Evolutionary conservation across 208 protist genomes (phyloP), one percentile per base, ranked within the genome.

Genomic region (Acanthamoeba royreba): DNA sequence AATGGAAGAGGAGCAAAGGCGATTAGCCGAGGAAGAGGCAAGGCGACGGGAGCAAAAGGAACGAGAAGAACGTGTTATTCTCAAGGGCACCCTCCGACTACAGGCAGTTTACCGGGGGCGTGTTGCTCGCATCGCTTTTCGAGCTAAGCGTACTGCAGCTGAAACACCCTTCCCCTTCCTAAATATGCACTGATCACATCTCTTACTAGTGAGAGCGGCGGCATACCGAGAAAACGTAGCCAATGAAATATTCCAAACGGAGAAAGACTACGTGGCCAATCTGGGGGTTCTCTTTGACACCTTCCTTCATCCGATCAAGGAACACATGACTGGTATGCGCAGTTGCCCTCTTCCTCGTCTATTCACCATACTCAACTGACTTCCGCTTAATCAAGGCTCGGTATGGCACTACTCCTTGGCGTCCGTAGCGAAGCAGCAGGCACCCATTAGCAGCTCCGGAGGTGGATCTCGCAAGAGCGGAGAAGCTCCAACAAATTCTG

Each of bases 241-340:
- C 42, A 22, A 72, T 28, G 85, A 91, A 53, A 91, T 91, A 17
- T 91, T 40, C 58, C 85, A 91, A 40, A 91, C 85, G 13, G 85
- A 91, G 38, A 33, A 45, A 38, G 85, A 91, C 38, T 91, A 91
- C 38, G 85, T 91, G 52, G 42, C 33, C 52, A 91, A 91, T 53
- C 85, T 91, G 49, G 43, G 43, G 40, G 35, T 72, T 28, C 55
- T 91, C n/a, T 91, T 91, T 33, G 85, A 91, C 3, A 38, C n/a
- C 3, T 91, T 91, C n/a, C 85, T 91, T 53, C 49, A 72, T 25
- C 85, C 85, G 4, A 91, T 91, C 46, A 61, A 72, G 43, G 38
- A 63, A 40, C 85, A 91, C 85, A 91, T 91, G 79, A 87, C 43
- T 19, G 79, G 79, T 85, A n/a, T 45, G n/a, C n/a, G n/a, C n/a